phyloP scores from a whole-genome alignment of 2,329 filamentous ascomycete genomes.

The Sporothrix pseudoabietina region DNA sequence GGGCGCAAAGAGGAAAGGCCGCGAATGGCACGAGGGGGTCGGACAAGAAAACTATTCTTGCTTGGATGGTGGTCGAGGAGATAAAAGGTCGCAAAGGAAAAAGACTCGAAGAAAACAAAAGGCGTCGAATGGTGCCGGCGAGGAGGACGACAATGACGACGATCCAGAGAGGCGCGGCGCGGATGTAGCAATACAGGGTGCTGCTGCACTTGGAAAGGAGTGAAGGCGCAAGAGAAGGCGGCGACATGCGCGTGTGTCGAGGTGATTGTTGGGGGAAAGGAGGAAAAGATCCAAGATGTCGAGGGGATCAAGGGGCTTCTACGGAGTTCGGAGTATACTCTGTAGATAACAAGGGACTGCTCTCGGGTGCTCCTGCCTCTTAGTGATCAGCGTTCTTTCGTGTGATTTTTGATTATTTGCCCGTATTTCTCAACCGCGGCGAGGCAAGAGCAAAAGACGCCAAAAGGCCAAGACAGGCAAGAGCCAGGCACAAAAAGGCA shows the following conservation, averaged over 20 bases:
- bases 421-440: not conserved
- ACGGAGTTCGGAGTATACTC: not conserved
- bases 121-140: conserved; percentile 37
- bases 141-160: conserved; percentile 45
- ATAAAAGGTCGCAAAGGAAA: not conserved
- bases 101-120: not conserved
- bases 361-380: not conserved
- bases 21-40: not conserved
- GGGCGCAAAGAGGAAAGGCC: not conserved
- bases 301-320: not conserved
- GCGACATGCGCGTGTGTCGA: conserved; percentile 9
- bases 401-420: not conserved
- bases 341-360: not conserved
- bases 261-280: not conserved
- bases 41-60: not conserved
- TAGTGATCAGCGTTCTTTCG: not conserved
- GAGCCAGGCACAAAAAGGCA: not conserved
- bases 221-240: conserved; percentile 12
- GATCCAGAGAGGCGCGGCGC: conserved; percentile 48
- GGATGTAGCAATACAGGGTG: conserved; percentile 47
- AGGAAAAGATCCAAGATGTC: not conserved
- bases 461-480: not conserved
- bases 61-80: not conserved
- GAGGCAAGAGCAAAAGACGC: not conserved
- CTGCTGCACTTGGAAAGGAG: conserved; percentile 48